Evolutionary conservation across 345 rosid species (phyloP).

Genomic region (Brassica juncea): DNA sequence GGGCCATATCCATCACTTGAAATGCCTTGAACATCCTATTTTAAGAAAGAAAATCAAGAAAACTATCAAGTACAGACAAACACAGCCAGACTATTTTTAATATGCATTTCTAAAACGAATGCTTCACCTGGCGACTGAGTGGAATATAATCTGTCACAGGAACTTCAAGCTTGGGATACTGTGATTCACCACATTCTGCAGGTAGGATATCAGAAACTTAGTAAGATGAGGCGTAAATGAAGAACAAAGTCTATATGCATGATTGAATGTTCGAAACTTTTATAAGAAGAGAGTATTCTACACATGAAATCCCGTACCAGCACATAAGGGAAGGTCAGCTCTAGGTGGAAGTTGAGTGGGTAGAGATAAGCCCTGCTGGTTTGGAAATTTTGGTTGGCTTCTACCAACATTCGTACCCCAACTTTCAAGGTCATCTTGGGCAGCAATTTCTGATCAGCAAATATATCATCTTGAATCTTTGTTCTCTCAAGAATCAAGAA

Average conservation of each 20-base stretch:
- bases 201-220: conserved; percentile 17
- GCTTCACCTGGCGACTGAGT: conserved; percentile 46
- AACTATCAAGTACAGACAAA: conserved; percentile 14
- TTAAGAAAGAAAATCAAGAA: not conserved
- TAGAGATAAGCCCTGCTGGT: conserved; percentile 58
- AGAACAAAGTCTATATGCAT: conserved; percentile 1
- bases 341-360: conserved; percentile 90
- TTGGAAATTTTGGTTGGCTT: conserved; percentile 55
- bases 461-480: not conserved
- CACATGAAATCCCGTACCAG: conserved; percentile 47
- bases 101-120: conserved; percentile 17
- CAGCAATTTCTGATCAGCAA: conserved; percentile 55
- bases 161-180: conserved; percentile 74
- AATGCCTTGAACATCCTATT: conserved; percentile 51
- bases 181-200: conserved; percentile 70
- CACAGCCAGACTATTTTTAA: conserved; percentile 6
- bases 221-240: conserved; percentile 12
- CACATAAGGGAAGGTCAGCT: conserved; percentile 90
- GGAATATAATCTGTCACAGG: conserved; percentile 68
- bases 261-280: not conserved
- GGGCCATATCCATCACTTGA: conserved; percentile 34
- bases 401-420: conserved; percentile 37
- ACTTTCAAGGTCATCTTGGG: conserved; percentile 44
- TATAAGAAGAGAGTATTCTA: conserved; percentile 3
- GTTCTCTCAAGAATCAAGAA: conserved; percentile 11